A percentile compares a stretch with the other conserved stretches of the same genome.
Evolutionary conservation across 1,284 basidiomycete species (phyloP).

Genomic region (Mixia osmundae): DNA sequence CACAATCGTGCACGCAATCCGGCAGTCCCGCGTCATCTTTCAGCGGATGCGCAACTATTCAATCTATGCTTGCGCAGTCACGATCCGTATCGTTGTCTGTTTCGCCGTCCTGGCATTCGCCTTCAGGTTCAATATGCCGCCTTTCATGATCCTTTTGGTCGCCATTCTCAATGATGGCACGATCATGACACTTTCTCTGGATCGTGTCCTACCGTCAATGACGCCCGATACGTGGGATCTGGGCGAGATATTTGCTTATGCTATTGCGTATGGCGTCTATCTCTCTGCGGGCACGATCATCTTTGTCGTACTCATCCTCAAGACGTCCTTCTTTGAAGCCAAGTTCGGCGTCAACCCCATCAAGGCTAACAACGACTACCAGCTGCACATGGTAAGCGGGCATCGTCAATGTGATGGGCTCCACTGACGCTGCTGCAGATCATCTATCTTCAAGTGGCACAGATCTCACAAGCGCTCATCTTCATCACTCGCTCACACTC

Average conservation of each 20-base stretch:
- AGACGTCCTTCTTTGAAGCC: slow-evolving; percentile 72
- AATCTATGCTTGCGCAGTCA: slow-evolving; percentile 75
- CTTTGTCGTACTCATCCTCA: slow-evolving; percentile 59
- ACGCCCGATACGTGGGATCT: slow-evolving; percentile 80
- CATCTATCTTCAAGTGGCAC: slow-evolving; percentile 47
- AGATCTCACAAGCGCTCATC: slow-evolving; percentile 93
- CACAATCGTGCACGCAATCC: slow-evolving; percentile 88
- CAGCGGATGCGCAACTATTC: slow-evolving; percentile 94
- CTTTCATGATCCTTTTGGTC: slow-evolving; percentile 97
- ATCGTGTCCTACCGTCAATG: slow-evolving; percentile 79
- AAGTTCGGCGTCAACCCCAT: slow-evolving; percentile 46
- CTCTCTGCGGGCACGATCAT: slow-evolving; percentile 67
- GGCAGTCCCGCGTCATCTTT: slow-evolving; percentile 86
- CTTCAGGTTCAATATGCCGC: slow-evolving; percentile 94
- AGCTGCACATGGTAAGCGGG: slow-evolving; percentile 31
- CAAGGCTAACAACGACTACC: slow-evolving; percentile 24
- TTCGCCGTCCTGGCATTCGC: slow-evolving; percentile 87
- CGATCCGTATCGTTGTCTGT: slow-evolving; percentile 94
- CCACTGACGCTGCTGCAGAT: no score
- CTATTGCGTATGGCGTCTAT: slow-evolving; percentile 82
- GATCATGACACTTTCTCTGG: slow-evolving; percentile 84
- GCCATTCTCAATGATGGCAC: slow-evolving; percentile 92
- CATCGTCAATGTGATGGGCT: no score
- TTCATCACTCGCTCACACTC: slow-evolving; percentile 89
- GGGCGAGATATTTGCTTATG: slow-evolving; percentile 85